These are phyloP conservation scores for Hymenotorrendiella dingleyae DNA, from an alignment of 2,329 filamentous ascomycete genomes.

Conservation along the genomic window DNA sequence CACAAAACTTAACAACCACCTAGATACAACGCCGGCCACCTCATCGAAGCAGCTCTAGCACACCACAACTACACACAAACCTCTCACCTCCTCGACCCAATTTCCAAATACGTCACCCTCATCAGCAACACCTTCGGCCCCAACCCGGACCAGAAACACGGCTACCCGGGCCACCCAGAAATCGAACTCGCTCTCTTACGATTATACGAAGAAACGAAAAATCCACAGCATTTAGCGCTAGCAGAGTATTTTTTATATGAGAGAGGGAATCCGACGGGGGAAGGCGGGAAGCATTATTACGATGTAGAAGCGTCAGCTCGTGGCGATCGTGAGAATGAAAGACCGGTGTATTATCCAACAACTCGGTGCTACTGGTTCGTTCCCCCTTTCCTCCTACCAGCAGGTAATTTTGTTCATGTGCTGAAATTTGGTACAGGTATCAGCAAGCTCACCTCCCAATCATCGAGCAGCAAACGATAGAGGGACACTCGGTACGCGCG, in stretches of 20 bases:
- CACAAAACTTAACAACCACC: too few relatives aligned
- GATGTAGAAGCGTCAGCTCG: slow-evolving; percentile 46
- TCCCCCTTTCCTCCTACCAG: too few relatives aligned
- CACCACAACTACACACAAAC: slow-evolving; percentile 49
- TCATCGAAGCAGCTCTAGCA: slow-evolving; percentile 55
- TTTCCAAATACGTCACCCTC: slow-evolving; percentile 49
- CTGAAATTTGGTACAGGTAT: slow-evolving; percentile 43
- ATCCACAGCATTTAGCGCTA: slow-evolving; percentile 38
- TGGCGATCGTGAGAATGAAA: slow-evolving; percentile 42
- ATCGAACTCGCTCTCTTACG: slow-evolving; percentile 45
- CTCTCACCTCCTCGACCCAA: slow-evolving; percentile 43
- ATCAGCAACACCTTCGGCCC: slow-evolving; percentile 48
- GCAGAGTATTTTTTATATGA: slow-evolving; percentile 53
- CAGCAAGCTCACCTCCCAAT: slow-evolving; percentile 52
- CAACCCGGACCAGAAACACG: slow-evolving; percentile 42
- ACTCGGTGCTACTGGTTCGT: slow-evolving; percentile 33
- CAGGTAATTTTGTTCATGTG: too few relatives aligned
- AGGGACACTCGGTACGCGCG: slow-evolving; percentile 54
- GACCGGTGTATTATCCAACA: slow-evolving; percentile 42
- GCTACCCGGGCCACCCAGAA: slow-evolving; percentile 56
- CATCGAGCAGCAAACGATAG: slow-evolving; percentile 45
- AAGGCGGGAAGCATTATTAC: slow-evolving; percentile 46
- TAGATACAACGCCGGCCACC: slow-evolving; percentile 54
- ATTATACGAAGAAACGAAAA: slow-evolving; percentile 36
- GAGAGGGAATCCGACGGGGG: slow-evolving; percentile 46